These are phyloP conservation scores for Solidago caesia DNA, from an alignment of 129 eudicot species.

Conservation along the genomic window DNA sequence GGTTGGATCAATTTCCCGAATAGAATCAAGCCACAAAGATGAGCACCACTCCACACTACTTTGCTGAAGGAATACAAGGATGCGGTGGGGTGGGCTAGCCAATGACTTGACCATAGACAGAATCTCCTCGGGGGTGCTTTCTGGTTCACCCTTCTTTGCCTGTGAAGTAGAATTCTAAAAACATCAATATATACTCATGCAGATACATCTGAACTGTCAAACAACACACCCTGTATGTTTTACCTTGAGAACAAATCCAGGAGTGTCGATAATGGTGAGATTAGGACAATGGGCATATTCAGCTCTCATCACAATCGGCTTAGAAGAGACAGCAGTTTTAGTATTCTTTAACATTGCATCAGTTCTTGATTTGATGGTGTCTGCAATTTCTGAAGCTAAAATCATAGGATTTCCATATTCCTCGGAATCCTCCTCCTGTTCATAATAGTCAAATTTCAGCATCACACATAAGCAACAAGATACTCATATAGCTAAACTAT, in stretches of 20 bases:
- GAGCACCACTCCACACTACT: slow-evolving; percentile 98
- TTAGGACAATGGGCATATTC: slow-evolving; percentile 92
- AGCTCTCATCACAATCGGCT: slow-evolving; percentile 85
- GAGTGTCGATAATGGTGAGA: slow-evolving; percentile 84
- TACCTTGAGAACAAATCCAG: slow-evolving; percentile 91
- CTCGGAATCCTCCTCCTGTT: slow-evolving; percentile 85
- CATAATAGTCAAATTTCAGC: slow-evolving; percentile 12
- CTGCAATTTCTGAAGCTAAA: slow-evolving; percentile 64
- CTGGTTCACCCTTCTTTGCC: slow-evolving; percentile 95
- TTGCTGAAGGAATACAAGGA: slow-evolving; percentile 88
- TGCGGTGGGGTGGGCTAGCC: slow-evolving; percentile 85
- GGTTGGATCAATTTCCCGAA: slow-evolving; percentile 80
- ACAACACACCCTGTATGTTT: not conserved
- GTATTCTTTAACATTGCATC: slow-evolving; percentile 65
- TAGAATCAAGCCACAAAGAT: slow-evolving; percentile 81
- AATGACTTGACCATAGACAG: slow-evolving; percentile 84
- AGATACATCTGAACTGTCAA: not conserved
- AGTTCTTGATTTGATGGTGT: slow-evolving; percentile 70
- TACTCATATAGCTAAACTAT: not conserved
- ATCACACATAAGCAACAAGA: not conserved
- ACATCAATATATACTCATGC: slow-evolving; percentile 1
- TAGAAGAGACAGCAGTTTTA: slow-evolving; percentile 69
- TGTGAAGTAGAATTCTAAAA: slow-evolving; percentile 26
- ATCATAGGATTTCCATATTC: slow-evolving; percentile 66
- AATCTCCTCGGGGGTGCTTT: slow-evolving; percentile 84